phyloP scores from a whole-genome alignment of 768 basidiomycete species.

The Suillus paluster region DNA sequence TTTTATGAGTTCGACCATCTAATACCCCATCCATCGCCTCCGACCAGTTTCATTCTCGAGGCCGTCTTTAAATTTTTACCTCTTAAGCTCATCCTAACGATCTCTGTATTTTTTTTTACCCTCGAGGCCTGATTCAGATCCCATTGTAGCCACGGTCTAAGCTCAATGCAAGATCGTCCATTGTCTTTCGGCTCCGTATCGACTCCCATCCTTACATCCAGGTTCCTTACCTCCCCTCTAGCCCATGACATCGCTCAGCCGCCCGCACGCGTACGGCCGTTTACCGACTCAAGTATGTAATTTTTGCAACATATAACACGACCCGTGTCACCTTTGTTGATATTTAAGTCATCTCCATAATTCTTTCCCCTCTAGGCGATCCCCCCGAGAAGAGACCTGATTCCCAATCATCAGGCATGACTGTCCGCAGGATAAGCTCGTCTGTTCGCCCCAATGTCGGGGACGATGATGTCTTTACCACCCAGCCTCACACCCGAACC shows the following conservation, averaged over 20 bases:
- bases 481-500: slow-evolving; percentile 2
- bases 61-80: not conserved
- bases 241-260: slow-evolving; percentile 24
- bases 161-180: not conserved
- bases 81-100: slow-evolving; percentile 3
- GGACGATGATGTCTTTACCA: slow-evolving; percentile 16
- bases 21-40: slow-evolving; percentile 30
- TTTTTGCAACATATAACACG: slow-evolving; percentile 22
- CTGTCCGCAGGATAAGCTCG: slow-evolving; percentile 29
- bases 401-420: slow-evolving; percentile 38
- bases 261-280: not conserved
- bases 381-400: slow-evolving; percentile 14
- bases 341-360: slow-evolving; percentile 3
- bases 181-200: slow-evolving; percentile 22
- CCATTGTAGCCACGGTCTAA: not conserved
- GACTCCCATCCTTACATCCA: slow-evolving; percentile 17
- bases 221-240: slow-evolving; percentile 17
- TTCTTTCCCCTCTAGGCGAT: slow-evolving; percentile 23
- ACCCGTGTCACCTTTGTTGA: slow-evolving; percentile 42
- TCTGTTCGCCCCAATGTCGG: slow-evolving; percentile 17
- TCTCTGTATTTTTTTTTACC: not conserved
- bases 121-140: not conserved
- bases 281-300: slow-evolving; percentile 24
- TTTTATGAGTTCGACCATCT: slow-evolving; percentile 35
- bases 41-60: slow-evolving; percentile 16